These are phyloP conservation scores for Entomortierella parvispora DNA, from an alignment of 192 early-diverging fungal genomes.

Conservation along the genomic window DNA sequence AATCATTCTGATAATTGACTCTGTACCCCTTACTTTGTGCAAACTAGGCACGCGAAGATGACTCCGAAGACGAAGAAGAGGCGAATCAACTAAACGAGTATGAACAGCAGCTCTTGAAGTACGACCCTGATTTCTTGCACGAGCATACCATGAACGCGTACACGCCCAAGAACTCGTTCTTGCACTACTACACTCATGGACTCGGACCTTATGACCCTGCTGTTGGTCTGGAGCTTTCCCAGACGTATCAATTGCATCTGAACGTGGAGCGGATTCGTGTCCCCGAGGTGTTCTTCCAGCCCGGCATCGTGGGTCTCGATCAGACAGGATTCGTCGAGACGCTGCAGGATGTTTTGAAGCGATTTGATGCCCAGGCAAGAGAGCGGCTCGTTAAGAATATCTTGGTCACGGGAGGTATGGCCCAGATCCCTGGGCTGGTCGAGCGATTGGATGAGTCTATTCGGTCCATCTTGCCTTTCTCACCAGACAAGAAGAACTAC, in stretches of 20 bases:
- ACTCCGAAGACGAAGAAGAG: slow-evolving; percentile 83
- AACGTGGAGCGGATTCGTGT: slow-evolving; percentile 93
- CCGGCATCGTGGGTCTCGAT: slow-evolving; percentile 85
- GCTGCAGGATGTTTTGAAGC: slow-evolving; percentile 69
- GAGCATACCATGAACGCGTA: slow-evolving; percentile 76
- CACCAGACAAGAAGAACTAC: slow-evolving; percentile 56
- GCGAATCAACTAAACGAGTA: slow-evolving; percentile 72
- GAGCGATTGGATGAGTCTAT: slow-evolving; percentile 73
- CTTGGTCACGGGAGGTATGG: slow-evolving; percentile 84
- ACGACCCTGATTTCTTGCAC: slow-evolving; percentile 81
- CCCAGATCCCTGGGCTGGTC: slow-evolving; percentile 69
- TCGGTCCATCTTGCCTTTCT: slow-evolving; percentile 68
- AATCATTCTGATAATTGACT: background rate
- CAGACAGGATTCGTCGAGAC: slow-evolving; percentile 90
- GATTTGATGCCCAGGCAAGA: slow-evolving; percentile 58
- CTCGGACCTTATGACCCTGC: slow-evolving; percentile 67
- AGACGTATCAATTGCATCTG: slow-evolving; percentile 85
- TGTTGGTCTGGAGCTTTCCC: slow-evolving; percentile 59
- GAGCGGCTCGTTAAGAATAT: slow-evolving; percentile 68
- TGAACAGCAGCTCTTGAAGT: slow-evolving; percentile 73
- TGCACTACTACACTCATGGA: slow-evolving; percentile 80
- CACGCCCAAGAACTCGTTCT: slow-evolving; percentile 72
- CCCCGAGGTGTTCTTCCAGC: slow-evolving; percentile 92
- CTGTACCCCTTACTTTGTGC: background rate
- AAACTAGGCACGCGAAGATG: slow-evolving; percentile 76